Conservation (phyloP, 108 stramenopile genomes). For the Cyclotella atomus region DNA sequence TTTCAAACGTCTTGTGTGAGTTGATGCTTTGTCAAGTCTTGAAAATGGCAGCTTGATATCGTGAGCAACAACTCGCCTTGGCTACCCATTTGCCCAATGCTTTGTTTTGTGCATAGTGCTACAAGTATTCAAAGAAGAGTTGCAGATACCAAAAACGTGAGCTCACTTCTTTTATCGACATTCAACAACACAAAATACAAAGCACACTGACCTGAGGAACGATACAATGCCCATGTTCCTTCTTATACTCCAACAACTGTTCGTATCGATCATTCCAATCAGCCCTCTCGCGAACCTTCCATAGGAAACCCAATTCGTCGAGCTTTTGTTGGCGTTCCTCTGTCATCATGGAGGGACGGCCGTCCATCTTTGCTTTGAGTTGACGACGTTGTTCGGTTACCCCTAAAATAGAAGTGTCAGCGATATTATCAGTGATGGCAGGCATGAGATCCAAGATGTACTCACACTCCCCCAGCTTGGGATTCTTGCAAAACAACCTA, state of each 20-base stretch:
- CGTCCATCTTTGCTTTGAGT: conserved; percentile 49
- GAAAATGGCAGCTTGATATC: neutral
- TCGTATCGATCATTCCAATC: conserved; percentile 76
- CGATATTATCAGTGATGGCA: neutral
- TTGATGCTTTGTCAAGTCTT: neutral
- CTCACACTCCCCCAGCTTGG: conserved; percentile 63
- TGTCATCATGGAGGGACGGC: conserved; percentile 58
- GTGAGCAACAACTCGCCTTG: conserved; percentile 22
- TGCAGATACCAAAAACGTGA: neutral
- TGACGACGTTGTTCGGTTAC: conserved; percentile 72
- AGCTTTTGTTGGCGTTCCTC: conserved; percentile 62
- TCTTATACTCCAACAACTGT: conserved; percentile 66
- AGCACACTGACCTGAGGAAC: conserved; percentile 52
- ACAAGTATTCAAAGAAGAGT: neutral
- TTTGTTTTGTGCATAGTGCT: conserved; percentile 61
- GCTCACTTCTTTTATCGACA: too few species aligned
- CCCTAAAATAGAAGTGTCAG: conserved; percentile 6
- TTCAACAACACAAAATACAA: neutral
- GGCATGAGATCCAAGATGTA: neutral
- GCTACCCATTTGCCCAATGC: conserved; percentile 84
- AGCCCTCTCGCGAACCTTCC: conserved; percentile 68
- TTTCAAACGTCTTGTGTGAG: neutral
- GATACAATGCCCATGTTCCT: conserved; percentile 46
- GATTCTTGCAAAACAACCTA: conserved; percentile 51
- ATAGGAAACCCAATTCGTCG: conserved; percentile 74